Conservation (phyloP, 352 stramenopile species). For the Phytopythium helicoides region DNA sequence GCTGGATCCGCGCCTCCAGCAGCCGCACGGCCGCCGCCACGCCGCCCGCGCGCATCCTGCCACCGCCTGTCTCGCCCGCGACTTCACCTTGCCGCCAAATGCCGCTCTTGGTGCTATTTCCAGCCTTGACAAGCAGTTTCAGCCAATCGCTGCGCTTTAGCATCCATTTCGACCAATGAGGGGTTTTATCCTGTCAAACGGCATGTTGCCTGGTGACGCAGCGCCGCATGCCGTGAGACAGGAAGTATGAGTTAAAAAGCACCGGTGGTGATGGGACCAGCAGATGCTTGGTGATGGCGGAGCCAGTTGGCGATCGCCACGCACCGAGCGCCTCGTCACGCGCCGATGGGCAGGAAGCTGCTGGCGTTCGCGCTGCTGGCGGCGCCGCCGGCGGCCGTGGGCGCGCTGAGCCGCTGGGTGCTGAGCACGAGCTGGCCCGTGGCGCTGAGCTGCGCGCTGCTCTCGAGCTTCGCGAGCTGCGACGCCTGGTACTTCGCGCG, state of each 20-base stretch:
- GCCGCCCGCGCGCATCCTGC: conserved; percentile 9
- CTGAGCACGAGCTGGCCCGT: conserved; percentile 15
- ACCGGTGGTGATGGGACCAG: not conserved
- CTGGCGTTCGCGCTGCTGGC: conserved; percentile 50
- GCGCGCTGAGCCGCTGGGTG: conserved; percentile 23
- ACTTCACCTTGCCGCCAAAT: conserved; percentile 1
- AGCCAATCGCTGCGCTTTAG: not conserved
- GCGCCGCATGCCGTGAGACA: not conserved
- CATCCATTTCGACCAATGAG: conserved; percentile 17
- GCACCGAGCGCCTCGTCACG: not conserved
- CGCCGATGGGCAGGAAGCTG: conserved; percentile 33
- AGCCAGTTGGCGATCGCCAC: not conserved
- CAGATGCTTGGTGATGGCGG: too few species aligned
- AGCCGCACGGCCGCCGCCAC: conserved; percentile 32
- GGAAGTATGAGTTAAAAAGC: not conserved
- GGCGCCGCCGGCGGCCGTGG: conserved; percentile 34
- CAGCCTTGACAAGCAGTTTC: not conserved
- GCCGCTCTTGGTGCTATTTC: not conserved
- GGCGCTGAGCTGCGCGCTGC: conserved; percentile 26
- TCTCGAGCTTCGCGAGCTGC: conserved; percentile 65
- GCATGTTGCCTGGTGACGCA: not conserved
- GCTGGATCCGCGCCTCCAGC: conserved; percentile 35
- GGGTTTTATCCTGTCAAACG: not conserved
- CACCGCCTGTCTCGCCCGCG: not conserved
- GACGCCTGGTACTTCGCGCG: conserved; percentile 83